Base-by-base conservation (phyloP, 768 basidiomycete genomes). In the Auricularia sp. region DNA sequence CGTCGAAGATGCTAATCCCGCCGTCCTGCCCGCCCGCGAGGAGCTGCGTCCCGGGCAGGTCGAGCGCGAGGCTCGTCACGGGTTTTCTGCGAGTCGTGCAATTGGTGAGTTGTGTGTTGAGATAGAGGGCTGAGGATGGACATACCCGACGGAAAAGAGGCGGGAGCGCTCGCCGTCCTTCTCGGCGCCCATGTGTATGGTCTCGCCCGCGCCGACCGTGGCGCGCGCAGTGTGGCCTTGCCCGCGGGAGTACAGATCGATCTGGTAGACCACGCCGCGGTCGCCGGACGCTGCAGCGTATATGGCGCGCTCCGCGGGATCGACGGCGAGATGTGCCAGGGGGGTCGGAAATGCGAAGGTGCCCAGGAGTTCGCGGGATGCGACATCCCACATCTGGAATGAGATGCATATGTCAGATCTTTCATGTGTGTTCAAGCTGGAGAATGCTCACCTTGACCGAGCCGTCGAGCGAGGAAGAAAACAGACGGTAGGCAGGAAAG, bases 271-370 rank as follows among this genome's bases (percentile, higher is more conserved):
- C 11, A 83, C 85, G 3, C 91, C 91, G 60, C 34, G 36, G 11
- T 64, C 64, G 67, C 87, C 81, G 33, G 79, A 68, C 0, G 92
- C 91, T 10, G 87, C 89, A 36, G 91, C 92, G 71, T 97, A 94
- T 74, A 98, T 92, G 60, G 88, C 78, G 33, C 95, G 84, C 76
- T 98, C 96, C 0, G 87, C 84, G n/a, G 83, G 70, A 69, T 98
- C 94, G 82, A 90, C 88, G 10, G 84, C 83, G 18, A 95, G 70
- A 63, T 78, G 83, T 3, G 82, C 76, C 39, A 95, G 85, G 1
- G 90, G 83, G 64, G 85, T 80, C 16, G 93, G 91, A 68, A 97
- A 94, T 68, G 87, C 81, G 73, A 96, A 96, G 0, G 95, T 94
- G 5, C 90, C 87, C 33, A 98, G 77, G 16, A 98, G 80, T 12